Base-by-base conservation (phyloP, 2,329 filamentous ascomycete genomes). In the Colletotrichum graminicola region DNA sequence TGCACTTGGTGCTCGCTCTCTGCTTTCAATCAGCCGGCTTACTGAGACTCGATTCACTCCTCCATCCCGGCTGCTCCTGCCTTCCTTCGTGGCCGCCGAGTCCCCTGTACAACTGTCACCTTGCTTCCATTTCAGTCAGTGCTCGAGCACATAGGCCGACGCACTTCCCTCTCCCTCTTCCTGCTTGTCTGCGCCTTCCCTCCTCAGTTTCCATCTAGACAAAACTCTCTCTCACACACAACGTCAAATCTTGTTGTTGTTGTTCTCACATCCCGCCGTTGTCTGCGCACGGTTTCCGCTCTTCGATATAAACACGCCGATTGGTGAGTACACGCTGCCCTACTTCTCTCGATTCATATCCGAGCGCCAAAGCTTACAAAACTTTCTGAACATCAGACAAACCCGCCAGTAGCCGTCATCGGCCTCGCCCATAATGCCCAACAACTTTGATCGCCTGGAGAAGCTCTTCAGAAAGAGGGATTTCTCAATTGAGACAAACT, bases 381-480 rank as follows among this genome's bases (percentile, higher is more conserved):
- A 26, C 47, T 47, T 39, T 51, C n/a, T 39, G 5, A 34, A 62
- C 52, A 67, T 29, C 45, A 32, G 43, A 45, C 43, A 64, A 61
- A 36, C 23, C 49, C 52, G n/a, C 23, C 63, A 51, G 18, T 41
- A 54, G 45, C 49, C 18, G 34, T 26, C 12, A 8, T 41, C 29
- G n/a, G 26, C 56, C 12, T 55, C 57, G 7, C 18, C 49, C 39
- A 68, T 8, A 32, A 74, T 73, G 71, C 63, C 73, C 16, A 72
- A 61, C 62, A 73, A 71, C 49, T 64, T 71, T 21, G 67, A 74
- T 62, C 71, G 73, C 52, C 78, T 89, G 55, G 87, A 89, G 79
- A 83, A 81, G 75, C 81, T 89, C 73, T 89, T 90, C 65, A 88
- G 83, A 75, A 80, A 80, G 66, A 82, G 81, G 73, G 62, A 70